A percentile compares a stretch with the other conserved stretches of the same genome.
phyloP scores from a whole-genome alignment of 306 rosid genomes.

The Quercus alba region DNA sequence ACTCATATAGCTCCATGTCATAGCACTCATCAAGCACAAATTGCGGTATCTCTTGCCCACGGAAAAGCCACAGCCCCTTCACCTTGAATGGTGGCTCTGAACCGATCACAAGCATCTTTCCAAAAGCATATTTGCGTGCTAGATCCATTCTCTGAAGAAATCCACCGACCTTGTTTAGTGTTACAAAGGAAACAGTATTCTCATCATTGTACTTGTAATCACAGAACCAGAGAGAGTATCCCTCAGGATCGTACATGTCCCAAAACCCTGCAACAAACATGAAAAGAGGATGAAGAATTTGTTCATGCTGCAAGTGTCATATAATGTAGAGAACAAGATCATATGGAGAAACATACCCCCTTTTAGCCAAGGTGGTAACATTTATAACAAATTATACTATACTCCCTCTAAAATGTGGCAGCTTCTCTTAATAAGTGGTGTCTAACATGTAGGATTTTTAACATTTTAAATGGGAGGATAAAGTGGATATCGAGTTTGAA shows the following conservation, averaged over 20 bases:
- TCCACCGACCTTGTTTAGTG: too few relatives aligned
- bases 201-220: too few relatives aligned
- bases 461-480: too few relatives aligned
- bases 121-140: conserved; percentile 92
- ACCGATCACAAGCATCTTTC: conserved; percentile 90
- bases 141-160: conserved; percentile 25
- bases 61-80: conserved; percentile 94
- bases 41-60: conserved; percentile 68
- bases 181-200: too few relatives aligned
- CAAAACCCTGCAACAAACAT: conserved; percentile 62
- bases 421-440: too few relatives aligned
- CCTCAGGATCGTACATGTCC: conserved; percentile 97
- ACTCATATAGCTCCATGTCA: conserved; percentile 88
- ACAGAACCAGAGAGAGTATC: too few relatives aligned
- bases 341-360: neutral
- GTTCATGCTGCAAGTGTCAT: neutral
- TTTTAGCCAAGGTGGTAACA: too few relatives aligned
- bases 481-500: too few relatives aligned
- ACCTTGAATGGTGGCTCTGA: conserved; percentile 77
- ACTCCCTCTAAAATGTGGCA: too few relatives aligned
- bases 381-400: too few relatives aligned
- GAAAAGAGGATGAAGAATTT: neutral
- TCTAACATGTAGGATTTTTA: too few relatives aligned
- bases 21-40: conserved; percentile 85
- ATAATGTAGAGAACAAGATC: too few relatives aligned